Percentiles rank a stretch among this genome's conserved stretches.
These are phyloP conservation scores for Aspergillus aculeatus DNA, from an alignment of 2,329 filamentous ascomycete species.

Conservation along the genomic window DNA sequence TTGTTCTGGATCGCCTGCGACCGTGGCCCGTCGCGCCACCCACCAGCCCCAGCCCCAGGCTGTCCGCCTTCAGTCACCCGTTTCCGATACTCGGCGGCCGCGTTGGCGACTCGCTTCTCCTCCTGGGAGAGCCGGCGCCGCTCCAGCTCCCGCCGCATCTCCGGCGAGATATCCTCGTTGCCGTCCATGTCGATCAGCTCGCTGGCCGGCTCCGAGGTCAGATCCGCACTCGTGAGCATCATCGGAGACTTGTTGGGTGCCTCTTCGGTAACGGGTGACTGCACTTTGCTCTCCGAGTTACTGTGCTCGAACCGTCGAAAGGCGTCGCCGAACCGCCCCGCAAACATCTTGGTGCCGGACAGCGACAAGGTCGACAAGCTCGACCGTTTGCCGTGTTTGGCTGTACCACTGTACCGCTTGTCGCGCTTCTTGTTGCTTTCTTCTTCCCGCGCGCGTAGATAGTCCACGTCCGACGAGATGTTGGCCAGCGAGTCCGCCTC, in stretches of 20 bases:
- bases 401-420: constrained; percentile 56
- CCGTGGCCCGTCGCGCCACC: constrained; percentile 55
- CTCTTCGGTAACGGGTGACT: constrained; percentile 44
- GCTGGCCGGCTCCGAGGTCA: constrained; percentile 65
- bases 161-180: constrained; percentile 72
- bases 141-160: constrained; percentile 87
- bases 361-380: constrained; percentile 69
- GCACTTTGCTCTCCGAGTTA: constrained; percentile 35
- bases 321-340: constrained; percentile 86
- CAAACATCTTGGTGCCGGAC: constrained; percentile 78
- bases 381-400: constrained; percentile 67
- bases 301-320: constrained; percentile 84
- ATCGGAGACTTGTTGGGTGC: constrained; percentile 32
- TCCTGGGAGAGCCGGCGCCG: constrained; percentile 77
- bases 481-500: constrained; percentile 45
- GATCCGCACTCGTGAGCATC: constrained; percentile 73
- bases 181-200: constrained; percentile 64
- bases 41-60: constrained; percentile 32
- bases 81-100: constrained; percentile 82
- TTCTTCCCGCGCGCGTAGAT: constrained; percentile 72
- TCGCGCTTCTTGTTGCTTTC: constrained; percentile 59
- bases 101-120: constrained; percentile 83
- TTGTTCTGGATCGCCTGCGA: constrained; percentile 89
- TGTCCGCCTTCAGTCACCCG: constrained; percentile 64
- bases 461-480: constrained; percentile 79